Conservation (phyloP, 1,139 yeast species). For the Nadsonia starkeyi-henricii region DNA sequence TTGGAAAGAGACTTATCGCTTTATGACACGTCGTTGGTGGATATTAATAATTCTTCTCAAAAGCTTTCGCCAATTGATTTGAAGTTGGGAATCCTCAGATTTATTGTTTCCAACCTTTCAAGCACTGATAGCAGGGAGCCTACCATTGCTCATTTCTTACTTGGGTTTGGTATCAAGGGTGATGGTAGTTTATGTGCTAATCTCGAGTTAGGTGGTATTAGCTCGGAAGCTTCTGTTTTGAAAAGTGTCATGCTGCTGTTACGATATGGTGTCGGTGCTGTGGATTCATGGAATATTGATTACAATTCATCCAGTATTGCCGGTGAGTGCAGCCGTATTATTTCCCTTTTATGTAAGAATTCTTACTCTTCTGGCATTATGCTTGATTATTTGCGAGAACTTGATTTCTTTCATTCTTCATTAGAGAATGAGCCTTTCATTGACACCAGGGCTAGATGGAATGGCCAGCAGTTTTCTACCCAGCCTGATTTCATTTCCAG, state of each 20-base stretch:
- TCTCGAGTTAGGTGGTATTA: slow-evolving; percentile 32
- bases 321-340: slow-evolving; percentile 42
- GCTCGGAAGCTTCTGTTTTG: slow-evolving; percentile 41
- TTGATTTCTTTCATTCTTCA: slow-evolving; percentile 38
- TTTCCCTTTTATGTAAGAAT: slow-evolving; percentile 45
- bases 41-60: slow-evolving; percentile 10
- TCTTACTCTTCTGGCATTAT: slow-evolving; percentile 40
- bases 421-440: slow-evolving; percentile 44
- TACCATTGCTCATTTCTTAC: slow-evolving; percentile 55
- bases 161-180: slow-evolving; percentile 48
- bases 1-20: slow-evolving; percentile 34
- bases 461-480: slow-evolving; percentile 29
- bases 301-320: slow-evolving; percentile 45
- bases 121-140: slow-evolving; percentile 29
- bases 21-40: slow-evolving; percentile 9
- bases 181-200: slow-evolving; percentile 32
- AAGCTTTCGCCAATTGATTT: slow-evolving; percentile 27
- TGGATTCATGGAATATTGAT: slow-evolving; percentile 32
- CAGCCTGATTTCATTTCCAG: slow-evolving; percentile 20
- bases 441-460: slow-evolving; percentile 36
- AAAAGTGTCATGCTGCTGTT: slow-evolving; percentile 39
- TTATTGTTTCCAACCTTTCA: slow-evolving; percentile 39
- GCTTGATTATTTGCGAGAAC: slow-evolving; percentile 37
- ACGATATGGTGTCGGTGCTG: slow-evolving; percentile 31
- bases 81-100: slow-evolving; percentile 47